phyloP scores from a whole-genome alignment of 495 filamentous ascomycete genomes.

The Xylaria longipes region DNA sequence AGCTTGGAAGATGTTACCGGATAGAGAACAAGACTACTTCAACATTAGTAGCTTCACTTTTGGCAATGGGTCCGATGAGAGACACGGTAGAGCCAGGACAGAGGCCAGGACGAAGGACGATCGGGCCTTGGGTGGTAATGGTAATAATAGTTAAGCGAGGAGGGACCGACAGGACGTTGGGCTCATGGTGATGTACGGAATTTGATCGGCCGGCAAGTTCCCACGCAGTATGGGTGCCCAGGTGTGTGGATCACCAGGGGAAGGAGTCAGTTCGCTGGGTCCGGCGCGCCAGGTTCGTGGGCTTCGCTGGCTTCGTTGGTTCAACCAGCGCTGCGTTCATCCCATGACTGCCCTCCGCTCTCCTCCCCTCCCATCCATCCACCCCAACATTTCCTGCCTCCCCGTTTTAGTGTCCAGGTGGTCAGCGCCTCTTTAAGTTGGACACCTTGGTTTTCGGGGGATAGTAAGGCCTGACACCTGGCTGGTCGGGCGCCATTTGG shows the following conservation, averaged over 20 bases:
- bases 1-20: background rate
- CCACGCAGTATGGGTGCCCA: conserved; percentile 25
- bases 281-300: conserved; percentile 9
- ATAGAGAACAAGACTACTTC: conserved; percentile 7
- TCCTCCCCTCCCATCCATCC: background rate
- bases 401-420: conserved; percentile 11
- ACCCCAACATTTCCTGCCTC: background rate
- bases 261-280: conserved; percentile 14
- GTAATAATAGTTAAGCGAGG: conserved; percentile 22
- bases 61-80: conserved; percentile 18
- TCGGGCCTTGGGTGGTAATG: conserved; percentile 21
- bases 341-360: conserved; percentile 6
- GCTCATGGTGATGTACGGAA: conserved; percentile 20
- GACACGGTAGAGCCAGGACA: conserved; percentile 19
- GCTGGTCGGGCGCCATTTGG: conserved; percentile 25
- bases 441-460: background rate
- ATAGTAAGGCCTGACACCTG: conserved; percentile 11
- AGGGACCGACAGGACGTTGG: conserved; percentile 24
- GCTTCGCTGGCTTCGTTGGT: conserved; percentile 22
- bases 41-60: conserved; percentile 25
- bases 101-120: conserved; percentile 13
- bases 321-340: conserved; percentile 23
- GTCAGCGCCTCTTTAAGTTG: conserved; percentile 19
- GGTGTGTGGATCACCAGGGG: conserved; percentile 22
- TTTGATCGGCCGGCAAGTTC: conserved; percentile 22